phyloP scores from a whole-genome alignment of 2,329 filamentous ascomycete species.

The Paraphoma sp. region DNA sequence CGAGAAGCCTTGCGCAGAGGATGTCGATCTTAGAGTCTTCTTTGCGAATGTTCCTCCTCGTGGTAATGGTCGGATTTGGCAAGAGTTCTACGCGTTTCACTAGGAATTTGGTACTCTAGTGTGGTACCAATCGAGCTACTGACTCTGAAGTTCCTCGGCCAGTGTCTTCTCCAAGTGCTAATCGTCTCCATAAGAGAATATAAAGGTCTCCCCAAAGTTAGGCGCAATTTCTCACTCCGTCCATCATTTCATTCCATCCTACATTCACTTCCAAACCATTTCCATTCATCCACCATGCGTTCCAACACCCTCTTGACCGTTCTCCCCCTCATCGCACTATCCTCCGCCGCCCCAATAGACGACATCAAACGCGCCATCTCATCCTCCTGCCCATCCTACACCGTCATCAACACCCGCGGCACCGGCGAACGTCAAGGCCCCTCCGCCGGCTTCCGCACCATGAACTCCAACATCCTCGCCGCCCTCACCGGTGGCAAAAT shows the following conservation, averaged over 20 bases:
- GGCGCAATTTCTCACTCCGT: neutral
- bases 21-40: neutral
- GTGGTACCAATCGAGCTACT: neutral
- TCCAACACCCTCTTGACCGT: conserved; percentile 10
- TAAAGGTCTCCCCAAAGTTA: neutral
- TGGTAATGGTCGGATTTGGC: neutral
- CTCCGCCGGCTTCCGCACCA: conserved; percentile 39
- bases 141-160: neutral
- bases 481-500: conserved; percentile 40
- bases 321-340: conserved; percentile 13
- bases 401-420: conserved; percentile 32
- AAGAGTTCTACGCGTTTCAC: neutral
- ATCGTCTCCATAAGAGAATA: neutral
- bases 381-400: conserved; percentile 23
- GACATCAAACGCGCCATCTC: conserved; percentile 15
- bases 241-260: neutral
- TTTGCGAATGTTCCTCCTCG: neutral
- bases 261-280: neutral
- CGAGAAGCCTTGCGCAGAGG: neutral
- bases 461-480: conserved; percentile 37
- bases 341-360: conserved; percentile 16
- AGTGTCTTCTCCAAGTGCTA: neutral
- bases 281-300: conserved; percentile 15
- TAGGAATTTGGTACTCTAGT: neutral
- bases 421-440: conserved; percentile 24